Evolutionary conservation across 2,329 filamentous ascomycete species (phyloP).

Genomic region (Claviceps humidiphila): DNA sequence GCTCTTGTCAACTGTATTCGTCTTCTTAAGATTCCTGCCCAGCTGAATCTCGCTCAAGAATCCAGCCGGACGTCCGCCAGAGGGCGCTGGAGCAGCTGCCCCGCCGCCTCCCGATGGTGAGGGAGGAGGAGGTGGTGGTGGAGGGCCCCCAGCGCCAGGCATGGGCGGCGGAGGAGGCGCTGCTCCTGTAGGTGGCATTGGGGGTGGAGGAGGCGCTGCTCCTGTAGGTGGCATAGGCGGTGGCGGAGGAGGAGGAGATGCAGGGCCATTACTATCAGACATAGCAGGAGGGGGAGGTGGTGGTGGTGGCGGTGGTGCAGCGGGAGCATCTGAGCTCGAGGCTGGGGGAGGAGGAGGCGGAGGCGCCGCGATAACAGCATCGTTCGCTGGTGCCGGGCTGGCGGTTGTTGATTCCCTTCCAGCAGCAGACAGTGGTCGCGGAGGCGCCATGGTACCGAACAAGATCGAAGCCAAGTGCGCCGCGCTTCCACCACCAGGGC

Average conservation of each 20-base stretch:
- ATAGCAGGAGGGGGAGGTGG: slow-evolving; percentile 17
- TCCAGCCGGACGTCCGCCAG: slow-evolving; percentile 39
- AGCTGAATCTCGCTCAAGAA: slow-evolving; percentile 74
- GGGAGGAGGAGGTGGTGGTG: slow-evolving; percentile 29
- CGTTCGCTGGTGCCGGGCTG: slow-evolving; percentile 26
- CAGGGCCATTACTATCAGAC: slow-evolving; percentile 13
- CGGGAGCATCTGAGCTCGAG: slow-evolving; percentile 15
- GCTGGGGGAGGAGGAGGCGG: slow-evolving; percentile 18
- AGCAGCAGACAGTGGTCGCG: slow-evolving; percentile 72
- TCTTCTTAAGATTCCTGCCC: slow-evolving; percentile 72
- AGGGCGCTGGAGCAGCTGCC: slow-evolving; percentile 31
- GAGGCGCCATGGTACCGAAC: slow-evolving; percentile 93
- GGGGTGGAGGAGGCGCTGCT: slow-evolving; percentile 13
- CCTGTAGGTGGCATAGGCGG: slow-evolving; percentile 12
- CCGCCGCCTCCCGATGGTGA: slow-evolving; percentile 33
- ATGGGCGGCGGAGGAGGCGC: slow-evolving; percentile 11
- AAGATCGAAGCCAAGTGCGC: slow-evolving; percentile 89
- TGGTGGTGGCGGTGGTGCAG: slow-evolving; percentile 7
- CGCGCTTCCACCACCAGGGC: slow-evolving; percentile 67
- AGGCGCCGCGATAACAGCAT: slow-evolving; percentile 26
- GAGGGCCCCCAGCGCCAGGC: slow-evolving; percentile 21
- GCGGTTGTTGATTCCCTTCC: slow-evolving; percentile 48
- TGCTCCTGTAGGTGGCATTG: no score
- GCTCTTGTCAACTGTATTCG: slow-evolving; percentile 80
- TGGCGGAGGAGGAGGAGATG: slow-evolving; percentile 15